Evolutionary conservation across 192 early-diverging fungal species (phyloP).

Genomic region (Coemansia sp.): DNA sequence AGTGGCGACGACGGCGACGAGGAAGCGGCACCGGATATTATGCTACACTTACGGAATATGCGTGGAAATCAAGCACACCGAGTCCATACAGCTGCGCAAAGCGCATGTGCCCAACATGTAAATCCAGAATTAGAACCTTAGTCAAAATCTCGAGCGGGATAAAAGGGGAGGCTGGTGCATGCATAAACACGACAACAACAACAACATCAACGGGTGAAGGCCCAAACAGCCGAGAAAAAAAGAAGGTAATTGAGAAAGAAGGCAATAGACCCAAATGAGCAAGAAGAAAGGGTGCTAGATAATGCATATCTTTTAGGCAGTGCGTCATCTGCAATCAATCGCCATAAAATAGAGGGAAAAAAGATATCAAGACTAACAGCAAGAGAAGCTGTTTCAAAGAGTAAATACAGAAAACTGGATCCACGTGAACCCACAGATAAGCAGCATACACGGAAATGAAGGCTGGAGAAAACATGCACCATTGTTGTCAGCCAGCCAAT

Average conservation of each 20-base stretch:
- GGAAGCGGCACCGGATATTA: constrained; percentile 37
- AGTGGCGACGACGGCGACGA: constrained; percentile 2
- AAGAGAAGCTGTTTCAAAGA: not conserved
- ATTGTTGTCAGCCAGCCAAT: too few species aligned
- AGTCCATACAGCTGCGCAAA: constrained; percentile 7
- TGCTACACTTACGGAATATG: constrained; percentile 25
- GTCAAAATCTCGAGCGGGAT: not conserved
- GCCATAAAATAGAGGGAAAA: not conserved
- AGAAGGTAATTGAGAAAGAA: not conserved
- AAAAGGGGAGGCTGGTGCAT: constrained; percentile 1
- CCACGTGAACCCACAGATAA: not conserved
- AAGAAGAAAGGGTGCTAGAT: not conserved
- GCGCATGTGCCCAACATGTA: not conserved
- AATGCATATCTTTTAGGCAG: not conserved
- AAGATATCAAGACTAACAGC: not conserved
- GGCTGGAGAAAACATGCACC: too few species aligned
- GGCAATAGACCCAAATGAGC: not conserved
- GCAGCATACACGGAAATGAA: not conserved
- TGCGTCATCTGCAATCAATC: constrained; percentile 6
- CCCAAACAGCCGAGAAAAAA: not conserved
- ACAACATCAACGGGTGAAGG: not conserved
- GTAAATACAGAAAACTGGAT: not conserved
- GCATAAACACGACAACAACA: not conserved
- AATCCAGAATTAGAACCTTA: not conserved
- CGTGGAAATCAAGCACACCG: constrained; percentile 3